Evolutionary conservation across 257 asterid species (phyloP), one percentile per base, ranked within the genome.

Genomic region (Nicotiana sylvestris): DNA sequence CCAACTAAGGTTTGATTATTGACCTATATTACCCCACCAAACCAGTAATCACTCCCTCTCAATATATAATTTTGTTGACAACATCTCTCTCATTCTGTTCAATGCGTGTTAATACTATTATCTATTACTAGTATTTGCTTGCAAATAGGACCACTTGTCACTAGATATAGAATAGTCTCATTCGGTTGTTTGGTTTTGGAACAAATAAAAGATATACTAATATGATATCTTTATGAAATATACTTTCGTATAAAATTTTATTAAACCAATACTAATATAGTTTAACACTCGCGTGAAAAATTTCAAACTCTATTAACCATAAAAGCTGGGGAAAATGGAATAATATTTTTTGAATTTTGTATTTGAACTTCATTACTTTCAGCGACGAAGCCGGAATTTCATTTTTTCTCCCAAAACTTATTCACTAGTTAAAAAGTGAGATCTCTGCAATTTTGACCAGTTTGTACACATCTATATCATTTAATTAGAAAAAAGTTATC

Each of bases 11-110:
- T 79, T 79, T 17, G 70, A 74, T 13, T 74, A 74, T 25, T 74
- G 80, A 74, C 80, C 27, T 74, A 43, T 2, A 69, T 25, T 49
- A 49, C 80, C 80, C 80, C 80, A 49, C 62, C 43, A 74, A 49
- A 4, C 39, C 39, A 49, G 29, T 7, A 68, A 49, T 74, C 62
- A 25, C 15, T 11, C 17, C 10, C 32, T 69, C 35, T 70, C 55
- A 39, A 39, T n/a, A 21, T 43, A n/a, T n/a, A n/a, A 43, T 10
- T 70, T 70, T 70, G 21, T 49, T 49, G 64, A 49, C 62, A 74
- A 74, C 27, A 49, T 74, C 64, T 74, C 43, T 74, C 13, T 15
- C 25, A 74, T 25, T 49, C 27, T 13, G 79, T 49, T 74, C 1
- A 25, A 74, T 21, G 58, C 25, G 5, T 49, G 25, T 11, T 27